Evolutionary conservation across 2,329 filamentous ascomycete species (phyloP).

Genomic region (Fusarium bulbicola): DNA sequence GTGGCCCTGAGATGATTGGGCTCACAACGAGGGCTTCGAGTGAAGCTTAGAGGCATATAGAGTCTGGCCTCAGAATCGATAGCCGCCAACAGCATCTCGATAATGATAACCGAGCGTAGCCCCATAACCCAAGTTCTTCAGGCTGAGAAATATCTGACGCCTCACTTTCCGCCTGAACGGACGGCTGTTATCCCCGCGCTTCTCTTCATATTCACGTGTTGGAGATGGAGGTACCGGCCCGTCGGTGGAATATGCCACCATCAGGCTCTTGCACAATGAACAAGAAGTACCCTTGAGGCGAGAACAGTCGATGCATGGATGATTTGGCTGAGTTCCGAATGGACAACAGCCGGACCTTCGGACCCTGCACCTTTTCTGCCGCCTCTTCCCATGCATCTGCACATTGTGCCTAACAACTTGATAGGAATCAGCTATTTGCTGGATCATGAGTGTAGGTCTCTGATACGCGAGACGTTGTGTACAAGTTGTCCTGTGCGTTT

Average conservation of each 20-base stretch:
- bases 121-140: constrained; percentile 5
- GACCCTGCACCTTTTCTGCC: constrained; percentile 14
- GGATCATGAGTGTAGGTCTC: background rate
- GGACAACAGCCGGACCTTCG: constrained; percentile 4
- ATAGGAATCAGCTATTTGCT: constrained; percentile 13
- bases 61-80: constrained; percentile 35
- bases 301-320: constrained; percentile 10
- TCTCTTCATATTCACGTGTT: constrained; percentile 2
- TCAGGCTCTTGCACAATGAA: constrained; percentile 15
- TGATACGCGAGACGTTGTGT: constrained; percentile 1
- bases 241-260: constrained; percentile 16
- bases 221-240: constrained; percentile 5
- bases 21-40: constrained; percentile 13
- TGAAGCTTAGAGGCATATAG: background rate
- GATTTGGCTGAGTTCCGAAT: constrained; percentile 27
- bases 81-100: constrained; percentile 1
- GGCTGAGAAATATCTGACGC: constrained; percentile 14
- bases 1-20: background rate
- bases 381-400: constrained; percentile 13
- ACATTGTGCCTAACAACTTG: constrained; percentile 31
- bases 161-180: constrained; percentile 28
- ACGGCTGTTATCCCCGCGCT: constrained; percentile 2
- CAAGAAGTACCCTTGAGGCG: background rate
- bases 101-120: background rate
- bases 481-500: constrained; percentile 1